A percentile compares a stretch with the other conserved stretches of the same genome.
Evolutionary conservation across 2,329 filamentous ascomycete species (phyloP).

Genomic region (Metarhizium humberi): DNA sequence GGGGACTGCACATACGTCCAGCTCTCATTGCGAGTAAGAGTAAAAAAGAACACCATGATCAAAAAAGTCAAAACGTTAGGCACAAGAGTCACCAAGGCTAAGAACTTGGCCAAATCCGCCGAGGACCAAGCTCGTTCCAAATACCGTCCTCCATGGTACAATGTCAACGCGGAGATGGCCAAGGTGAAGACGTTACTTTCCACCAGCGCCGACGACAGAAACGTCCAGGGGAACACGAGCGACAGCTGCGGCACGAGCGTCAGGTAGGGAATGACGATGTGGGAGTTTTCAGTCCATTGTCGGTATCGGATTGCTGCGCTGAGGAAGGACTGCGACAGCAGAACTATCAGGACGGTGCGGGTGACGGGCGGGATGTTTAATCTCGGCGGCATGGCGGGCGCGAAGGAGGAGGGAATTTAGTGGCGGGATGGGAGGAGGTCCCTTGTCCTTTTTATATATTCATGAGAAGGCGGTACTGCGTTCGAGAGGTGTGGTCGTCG

Average conservation of each 20-base stretch:
- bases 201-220: conserved; percentile 75
- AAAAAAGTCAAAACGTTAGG: conserved; percentile 72
- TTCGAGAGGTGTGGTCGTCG: background rate
- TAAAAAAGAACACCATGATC: conserved; percentile 64
- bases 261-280: conserved; percentile 74
- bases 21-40: conserved; percentile 54
- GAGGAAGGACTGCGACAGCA: conserved; percentile 70
- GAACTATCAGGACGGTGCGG: conserved; percentile 64
- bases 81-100: conserved; percentile 65
- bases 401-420: background rate
- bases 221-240: conserved; percentile 87
- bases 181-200: conserved; percentile 91
- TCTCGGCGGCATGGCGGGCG: conserved; percentile 60
- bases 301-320: conserved; percentile 70
- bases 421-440: conserved; percentile 3
- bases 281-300: conserved; percentile 53
- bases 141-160: conserved; percentile 91
- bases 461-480: background rate
- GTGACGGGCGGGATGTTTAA: conserved; percentile 92
- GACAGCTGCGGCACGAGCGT: conserved; percentile 77
- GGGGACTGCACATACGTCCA: conserved; percentile 51
- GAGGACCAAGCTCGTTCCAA: conserved; percentile 94
- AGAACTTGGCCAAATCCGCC: conserved; percentile 82
- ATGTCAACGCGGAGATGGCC: conserved; percentile 62
- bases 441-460: conserved; percentile 2